Conservation (phyloP, 1,284 basidiomycete genomes). For the Coniophora puteana region DNA sequence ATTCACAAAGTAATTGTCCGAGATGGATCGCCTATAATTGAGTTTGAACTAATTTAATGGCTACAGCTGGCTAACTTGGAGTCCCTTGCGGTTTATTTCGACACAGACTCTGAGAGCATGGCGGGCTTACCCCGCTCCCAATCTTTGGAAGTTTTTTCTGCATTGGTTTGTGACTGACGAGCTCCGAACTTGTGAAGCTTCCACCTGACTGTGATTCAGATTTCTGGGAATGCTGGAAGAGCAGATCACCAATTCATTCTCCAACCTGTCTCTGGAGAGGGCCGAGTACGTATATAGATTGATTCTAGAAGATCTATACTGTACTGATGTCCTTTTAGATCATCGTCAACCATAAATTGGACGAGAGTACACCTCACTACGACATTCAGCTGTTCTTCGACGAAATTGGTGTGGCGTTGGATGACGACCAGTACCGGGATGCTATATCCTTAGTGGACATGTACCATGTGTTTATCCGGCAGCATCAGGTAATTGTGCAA, state of each 20-base stretch:
- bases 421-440: constrained; percentile 95
- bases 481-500: constrained; percentile 64
- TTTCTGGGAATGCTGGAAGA: constrained; percentile 52
- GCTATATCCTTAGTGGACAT: constrained; percentile 93
- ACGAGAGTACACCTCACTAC: constrained; percentile 76
- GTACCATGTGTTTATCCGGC: constrained; percentile 94
- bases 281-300: constrained; percentile 71
- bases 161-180: constrained; percentile 66
- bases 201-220: constrained; percentile 44
- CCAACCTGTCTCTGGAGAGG: constrained; percentile 95
- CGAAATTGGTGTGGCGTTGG: constrained; percentile 91
- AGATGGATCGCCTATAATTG: neutral
- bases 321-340: constrained; percentile 43
- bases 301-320: neutral
- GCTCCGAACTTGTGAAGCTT: no score
- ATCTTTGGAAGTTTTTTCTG: constrained; percentile 76
- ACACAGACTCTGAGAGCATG: constrained; percentile 88
- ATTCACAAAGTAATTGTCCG: constrained; percentile 79
- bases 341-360: constrained; percentile 78
- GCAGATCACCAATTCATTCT: constrained; percentile 91
- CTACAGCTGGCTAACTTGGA: constrained; percentile 79
- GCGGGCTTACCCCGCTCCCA: constrained; percentile 66
- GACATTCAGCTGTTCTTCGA: constrained; percentile 92
- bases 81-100: constrained; percentile 93
- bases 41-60: constrained; percentile 10